These are phyloP conservation scores for Trichoderma semiorbis DNA, from an alignment of 2,329 filamentous ascomycete genomes.

Conservation along the genomic window DNA sequence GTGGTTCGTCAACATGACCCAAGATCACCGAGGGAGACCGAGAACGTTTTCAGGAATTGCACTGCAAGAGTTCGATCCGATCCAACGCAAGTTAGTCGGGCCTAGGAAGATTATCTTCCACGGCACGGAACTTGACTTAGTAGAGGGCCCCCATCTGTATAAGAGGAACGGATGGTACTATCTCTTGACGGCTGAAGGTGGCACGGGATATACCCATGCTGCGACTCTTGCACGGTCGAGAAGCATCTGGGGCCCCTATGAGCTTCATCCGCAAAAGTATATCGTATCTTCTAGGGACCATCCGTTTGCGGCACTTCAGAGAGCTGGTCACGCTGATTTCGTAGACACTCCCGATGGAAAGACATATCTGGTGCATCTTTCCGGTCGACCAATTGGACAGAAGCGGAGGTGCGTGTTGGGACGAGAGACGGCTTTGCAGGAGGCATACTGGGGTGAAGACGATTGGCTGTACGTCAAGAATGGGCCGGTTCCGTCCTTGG, in stretches of 20 bases:
- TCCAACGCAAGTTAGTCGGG: slow-evolving; percentile 48
- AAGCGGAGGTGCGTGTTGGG: slow-evolving; percentile 51
- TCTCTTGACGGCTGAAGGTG: slow-evolving; percentile 57
- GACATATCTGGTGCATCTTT: slow-evolving; percentile 53
- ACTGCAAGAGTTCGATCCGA: slow-evolving; percentile 55
- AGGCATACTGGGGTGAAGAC: slow-evolving; percentile 55
- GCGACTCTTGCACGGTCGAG: slow-evolving; percentile 54
- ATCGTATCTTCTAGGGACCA: slow-evolving; percentile 54
- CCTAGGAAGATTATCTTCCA: slow-evolving; percentile 53
- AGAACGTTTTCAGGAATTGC: slow-evolving; percentile 53
- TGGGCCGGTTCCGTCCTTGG: slow-evolving; percentile 52
- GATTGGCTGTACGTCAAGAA: slow-evolving; percentile 62
- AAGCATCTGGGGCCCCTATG: slow-evolving; percentile 59
- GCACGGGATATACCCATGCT: slow-evolving; percentile 59
- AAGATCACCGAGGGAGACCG: slow-evolving; percentile 50
- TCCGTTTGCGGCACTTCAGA: slow-evolving; percentile 46
- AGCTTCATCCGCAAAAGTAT: slow-evolving; percentile 55
- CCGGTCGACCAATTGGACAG: slow-evolving; percentile 50
- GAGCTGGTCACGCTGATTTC: slow-evolving; percentile 52
- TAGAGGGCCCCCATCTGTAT: slow-evolving; percentile 58
- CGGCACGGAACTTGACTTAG: slow-evolving; percentile 52
- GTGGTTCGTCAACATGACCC: slow-evolving; percentile 57
- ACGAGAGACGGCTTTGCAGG: slow-evolving; percentile 56
- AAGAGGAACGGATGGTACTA: slow-evolving; percentile 59
- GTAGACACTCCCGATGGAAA: slow-evolving; percentile 52